Evolutionary conservation across 768 basidiomycete genomes (phyloP), one percentile per base, ranked within the genome.

Genomic region (Amanita pseudoporphyria): DNA sequence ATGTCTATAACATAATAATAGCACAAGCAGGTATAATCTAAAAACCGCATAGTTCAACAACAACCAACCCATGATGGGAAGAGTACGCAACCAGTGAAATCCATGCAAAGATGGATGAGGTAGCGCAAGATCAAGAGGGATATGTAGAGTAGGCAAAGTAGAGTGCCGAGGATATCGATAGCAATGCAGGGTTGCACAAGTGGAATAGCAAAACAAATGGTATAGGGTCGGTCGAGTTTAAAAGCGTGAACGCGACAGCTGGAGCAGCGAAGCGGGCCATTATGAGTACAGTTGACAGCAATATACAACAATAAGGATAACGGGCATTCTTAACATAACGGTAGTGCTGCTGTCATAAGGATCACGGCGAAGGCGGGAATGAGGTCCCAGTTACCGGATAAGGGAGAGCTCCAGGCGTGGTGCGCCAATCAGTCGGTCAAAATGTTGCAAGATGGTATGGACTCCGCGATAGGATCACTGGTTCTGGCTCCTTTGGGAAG

Each of bases 381-480:
- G 49, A 50, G 45, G 3, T 38, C 28, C 36, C 42, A 7, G 26
- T 28, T 4, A 28, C 36, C 35, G 45, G 19, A 47, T 45, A 21
- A 37, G 45, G 28, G 32, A 31, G 24, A 28, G 26, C 26, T 28
- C 26, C 26, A 28, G 26, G 26, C n/a, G 26, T 39, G 9, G 45
- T 40, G 40, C 43, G n/a, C n/a, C 35, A 24, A 38, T 24, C 43
- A 47, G 51, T 67, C 60, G 84, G 59, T 67, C 60, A 84, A 59
- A 86, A 86, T 2, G 84, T 84, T 35, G 84, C 81, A 49, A 80
- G 60, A 33, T 67, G 67, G 51, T 68, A 67, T n/a, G 78, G 77
- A 21, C 70, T 75, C 30, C 69, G 64, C 35, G 72, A 69, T 6
- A 76, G 51, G 21, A 57, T 65, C 12, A 68, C 57, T 6, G 71